Evolutionary conservation across 2,329 filamentous ascomycete genomes (phyloP).

Genomic region (Penicillium rolfsii): DNA sequence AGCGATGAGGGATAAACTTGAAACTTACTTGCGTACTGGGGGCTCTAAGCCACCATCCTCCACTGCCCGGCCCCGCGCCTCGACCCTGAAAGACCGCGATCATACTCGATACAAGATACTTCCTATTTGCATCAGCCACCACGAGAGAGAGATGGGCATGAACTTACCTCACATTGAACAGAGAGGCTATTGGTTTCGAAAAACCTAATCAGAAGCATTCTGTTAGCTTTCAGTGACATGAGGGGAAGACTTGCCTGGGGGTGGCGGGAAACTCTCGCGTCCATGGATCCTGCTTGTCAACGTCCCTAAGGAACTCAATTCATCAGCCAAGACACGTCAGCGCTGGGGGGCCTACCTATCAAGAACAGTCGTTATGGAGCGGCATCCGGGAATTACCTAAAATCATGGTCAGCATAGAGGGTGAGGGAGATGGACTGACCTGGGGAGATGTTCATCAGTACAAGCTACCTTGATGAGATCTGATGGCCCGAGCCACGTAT

Average conservation of each 20-base stretch:
- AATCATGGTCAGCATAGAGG: not conserved
- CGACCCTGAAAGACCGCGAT: not conserved
- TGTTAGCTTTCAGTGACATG: not conserved
- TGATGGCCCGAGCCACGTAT: not conserved
- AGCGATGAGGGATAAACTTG: not conserved
- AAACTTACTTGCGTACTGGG: conserved; percentile 3
- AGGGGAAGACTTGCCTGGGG: not conserved
- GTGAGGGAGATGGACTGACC: not conserved
- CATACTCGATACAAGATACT: not conserved
- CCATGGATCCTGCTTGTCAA: conserved; percentile 3
- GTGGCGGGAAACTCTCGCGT: not conserved
- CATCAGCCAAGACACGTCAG: not conserved
- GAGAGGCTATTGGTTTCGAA: not conserved
- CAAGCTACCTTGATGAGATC: not conserved
- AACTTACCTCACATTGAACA: not conserved
- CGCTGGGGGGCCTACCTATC: not conserved
- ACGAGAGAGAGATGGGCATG: not conserved
- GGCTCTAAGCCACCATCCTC: conserved; percentile 17
- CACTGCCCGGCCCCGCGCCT: conserved; percentile 2
- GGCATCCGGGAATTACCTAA: not conserved
- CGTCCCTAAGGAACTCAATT: not conserved
- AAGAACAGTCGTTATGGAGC: not conserved
- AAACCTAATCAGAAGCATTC: not conserved
- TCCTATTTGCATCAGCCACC: conserved; percentile 1
- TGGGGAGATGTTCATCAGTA: too few relatives aligned